Percentiles rank a stretch among this genome's conserved stretches.
phyloP scores from a whole-genome alignment of 148 eudicot species.

The Mesembryanthemum crystallinum region DNA sequence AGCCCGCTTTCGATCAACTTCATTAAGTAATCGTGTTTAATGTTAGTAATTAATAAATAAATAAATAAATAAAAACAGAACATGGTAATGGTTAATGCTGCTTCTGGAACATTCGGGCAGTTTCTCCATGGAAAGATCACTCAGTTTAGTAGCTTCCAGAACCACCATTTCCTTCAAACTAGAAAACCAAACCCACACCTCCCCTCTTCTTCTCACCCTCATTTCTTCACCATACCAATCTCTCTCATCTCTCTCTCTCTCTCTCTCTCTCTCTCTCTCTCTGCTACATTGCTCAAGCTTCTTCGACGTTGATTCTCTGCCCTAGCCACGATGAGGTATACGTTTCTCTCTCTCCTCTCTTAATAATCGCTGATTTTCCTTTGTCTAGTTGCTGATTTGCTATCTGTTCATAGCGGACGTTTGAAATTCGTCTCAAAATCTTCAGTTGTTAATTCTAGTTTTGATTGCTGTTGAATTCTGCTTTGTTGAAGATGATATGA shows the following conservation, averaged over 20 bases:
- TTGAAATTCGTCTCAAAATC: neutral
- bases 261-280: neutral
- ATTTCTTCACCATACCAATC: too few relatives aligned
- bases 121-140: neutral
- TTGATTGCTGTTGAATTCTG: neutral
- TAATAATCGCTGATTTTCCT: too few relatives aligned
- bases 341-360: neutral
- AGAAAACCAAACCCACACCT: too few relatives aligned
- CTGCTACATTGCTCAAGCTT: slow-evolving; percentile 2
- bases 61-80: too few relatives aligned
- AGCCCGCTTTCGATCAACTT: too few relatives aligned
- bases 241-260: neutral
- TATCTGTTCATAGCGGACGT: neutral
- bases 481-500: neutral
- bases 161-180: neutral
- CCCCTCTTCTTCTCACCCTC: too few relatives aligned
- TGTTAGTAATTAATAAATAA: too few relatives aligned
- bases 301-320: neutral
- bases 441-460: neutral
- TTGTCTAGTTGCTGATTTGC: neutral
- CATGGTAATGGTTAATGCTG: too few relatives aligned
- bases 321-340: slow-evolving; percentile 16
- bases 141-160: slow-evolving; percentile 13
- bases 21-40: too few relatives aligned
- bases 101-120: slow-evolving; percentile 20